Percentiles rank a stretch among this genome's conserved stretches.
These are phyloP conservation scores for Artemisia argyi DNA, from an alignment of 129 eudicot species.

Conservation along the genomic window DNA sequence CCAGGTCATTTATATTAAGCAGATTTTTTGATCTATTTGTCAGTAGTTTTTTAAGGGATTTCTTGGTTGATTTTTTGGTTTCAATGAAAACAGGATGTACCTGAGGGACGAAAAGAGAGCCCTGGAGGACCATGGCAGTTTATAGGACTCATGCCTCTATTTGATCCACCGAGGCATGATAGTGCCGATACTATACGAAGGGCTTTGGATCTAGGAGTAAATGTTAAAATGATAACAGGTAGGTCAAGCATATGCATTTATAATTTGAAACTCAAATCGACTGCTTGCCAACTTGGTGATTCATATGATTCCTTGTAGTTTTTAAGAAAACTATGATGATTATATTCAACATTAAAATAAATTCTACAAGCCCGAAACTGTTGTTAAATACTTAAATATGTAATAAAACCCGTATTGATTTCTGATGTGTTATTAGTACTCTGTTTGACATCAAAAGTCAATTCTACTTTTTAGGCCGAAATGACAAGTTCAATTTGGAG, in stretches of 20 bases:
- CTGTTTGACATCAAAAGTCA: neutral
- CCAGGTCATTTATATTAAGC: constrained; percentile 46
- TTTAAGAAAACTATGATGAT: neutral
- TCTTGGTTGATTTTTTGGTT: neutral
- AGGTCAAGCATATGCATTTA: neutral
- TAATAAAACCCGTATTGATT: neutral
- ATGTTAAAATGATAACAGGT: constrained; percentile 34
- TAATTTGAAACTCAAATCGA: neutral
- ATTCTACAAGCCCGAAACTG: neutral
- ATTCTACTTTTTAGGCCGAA: neutral
- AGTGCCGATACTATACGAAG: constrained; percentile 26
- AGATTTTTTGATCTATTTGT: neutral
- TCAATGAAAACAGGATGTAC: constrained; percentile 10
- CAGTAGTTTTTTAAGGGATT: neutral
- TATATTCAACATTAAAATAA: neutral
- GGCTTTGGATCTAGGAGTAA: constrained; percentile 31
- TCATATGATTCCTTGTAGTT: neutral
- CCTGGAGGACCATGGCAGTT: constrained; percentile 15
- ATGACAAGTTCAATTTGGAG: neutral
- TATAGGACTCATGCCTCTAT: constrained; percentile 18
- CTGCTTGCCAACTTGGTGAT: neutral
- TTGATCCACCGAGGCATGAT: constrained; percentile 17
- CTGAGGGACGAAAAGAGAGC: constrained; percentile 18
- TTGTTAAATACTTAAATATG: neutral
- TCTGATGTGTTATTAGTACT: neutral